phyloP scores from a whole-genome alignment of 176 grass and related monocot species.

The Aegilops sharonensis region DNA sequence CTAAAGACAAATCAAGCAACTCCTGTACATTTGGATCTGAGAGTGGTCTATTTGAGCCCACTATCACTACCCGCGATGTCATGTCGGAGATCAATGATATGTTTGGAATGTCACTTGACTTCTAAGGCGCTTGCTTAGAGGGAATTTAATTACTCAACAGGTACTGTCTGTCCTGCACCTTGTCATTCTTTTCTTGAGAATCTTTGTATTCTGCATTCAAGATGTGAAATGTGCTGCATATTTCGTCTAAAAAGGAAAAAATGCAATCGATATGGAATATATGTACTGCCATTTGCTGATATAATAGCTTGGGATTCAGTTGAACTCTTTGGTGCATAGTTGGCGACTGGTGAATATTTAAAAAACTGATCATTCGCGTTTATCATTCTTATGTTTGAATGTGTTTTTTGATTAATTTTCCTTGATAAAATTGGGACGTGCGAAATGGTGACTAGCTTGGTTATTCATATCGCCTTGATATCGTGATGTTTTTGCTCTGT shows the following conservation, averaged over 20 bases:
- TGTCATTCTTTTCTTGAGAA: neutral
- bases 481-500: neutral
- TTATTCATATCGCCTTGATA: neutral
- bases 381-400: neutral
- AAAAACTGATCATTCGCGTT: neutral
- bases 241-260: neutral
- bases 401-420: neutral
- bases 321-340: neutral
- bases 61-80: constrained; percentile 69
- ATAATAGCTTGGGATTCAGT: constrained; percentile 10
- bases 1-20: constrained; percentile 17
- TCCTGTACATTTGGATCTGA: constrained; percentile 39
- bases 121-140: constrained; percentile 31
- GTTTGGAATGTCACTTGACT: constrained; percentile 82
- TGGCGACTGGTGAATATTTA: constrained; percentile 7
- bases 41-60: constrained; percentile 83
- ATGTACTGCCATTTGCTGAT: neutral
- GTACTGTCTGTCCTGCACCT: neutral
- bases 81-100: constrained; percentile 89
- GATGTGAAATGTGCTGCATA: constrained; percentile 17
- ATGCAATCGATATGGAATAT: neutral
- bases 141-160: constrained; percentile 2
- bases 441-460: neutral
- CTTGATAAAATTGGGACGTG: neutral
- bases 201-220: neutral